These are phyloP conservation scores for Magnolia sinica DNA, from an alignment of 164 flowering plant species.

Conservation along the genomic window DNA sequence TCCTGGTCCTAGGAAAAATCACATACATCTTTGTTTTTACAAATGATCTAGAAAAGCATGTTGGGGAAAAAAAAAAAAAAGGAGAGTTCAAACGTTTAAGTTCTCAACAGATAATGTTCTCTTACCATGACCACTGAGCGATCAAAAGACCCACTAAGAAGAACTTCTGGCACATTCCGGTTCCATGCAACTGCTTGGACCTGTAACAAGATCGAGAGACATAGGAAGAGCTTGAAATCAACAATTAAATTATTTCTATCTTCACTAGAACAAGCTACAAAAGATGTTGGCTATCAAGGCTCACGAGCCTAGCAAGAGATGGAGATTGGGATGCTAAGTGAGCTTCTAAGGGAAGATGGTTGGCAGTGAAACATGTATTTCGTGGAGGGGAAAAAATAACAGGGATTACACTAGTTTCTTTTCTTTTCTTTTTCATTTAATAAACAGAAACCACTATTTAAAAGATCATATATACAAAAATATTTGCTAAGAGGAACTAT, in stretches of 20 bases:
- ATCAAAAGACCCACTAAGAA: conserved; percentile 97
- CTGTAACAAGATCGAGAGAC: conserved; percentile 31
- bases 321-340: background rate
- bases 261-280: background rate
- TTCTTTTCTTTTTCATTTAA: too few species aligned
- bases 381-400: background rate
- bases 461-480: background rate
- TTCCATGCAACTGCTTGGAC: conserved; percentile 98
- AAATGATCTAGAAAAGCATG: background rate
- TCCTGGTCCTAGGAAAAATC: background rate
- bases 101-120: background rate
- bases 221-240: background rate
- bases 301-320: background rate
- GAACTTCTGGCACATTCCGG: conserved; percentile 54
- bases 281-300: background rate
- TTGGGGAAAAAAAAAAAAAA: background rate
- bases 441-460: too few species aligned
- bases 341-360: background rate
- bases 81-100: background rate
- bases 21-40: background rate
- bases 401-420: too few species aligned
- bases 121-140: conserved; percentile 75
- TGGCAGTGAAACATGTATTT: background rate
- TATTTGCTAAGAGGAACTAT: background rate
- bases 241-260: background rate